phyloP scores from a whole-genome alignment of 495 filamentous ascomycete genomes.

The Bacidia gigantensis region DNA sequence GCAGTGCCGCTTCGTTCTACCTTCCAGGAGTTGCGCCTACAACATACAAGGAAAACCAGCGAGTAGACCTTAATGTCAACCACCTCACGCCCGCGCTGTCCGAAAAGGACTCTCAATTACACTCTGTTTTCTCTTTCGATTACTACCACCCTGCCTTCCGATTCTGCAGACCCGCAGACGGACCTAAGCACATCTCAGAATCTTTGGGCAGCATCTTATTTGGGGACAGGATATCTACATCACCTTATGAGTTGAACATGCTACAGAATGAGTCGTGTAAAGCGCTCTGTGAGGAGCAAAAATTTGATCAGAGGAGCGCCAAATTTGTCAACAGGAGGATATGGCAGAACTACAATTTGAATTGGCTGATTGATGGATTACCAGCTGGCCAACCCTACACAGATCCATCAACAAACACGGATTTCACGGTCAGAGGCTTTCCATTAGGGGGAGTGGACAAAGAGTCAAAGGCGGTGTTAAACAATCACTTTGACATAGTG shows the following conservation, averaged over 20 bases:
- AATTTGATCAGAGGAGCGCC: slow-evolving; percentile 53
- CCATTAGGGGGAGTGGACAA: slow-evolving; percentile 54
- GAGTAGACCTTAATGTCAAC: slow-evolving; percentile 86
- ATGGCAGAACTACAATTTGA: slow-evolving; percentile 68
- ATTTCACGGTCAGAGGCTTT: slow-evolving; percentile 83
- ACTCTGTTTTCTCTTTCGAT: slow-evolving; percentile 86
- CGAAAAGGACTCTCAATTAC: slow-evolving; percentile 57
- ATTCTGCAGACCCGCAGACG: slow-evolving; percentile 69
- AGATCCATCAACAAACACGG: slow-evolving; percentile 56
- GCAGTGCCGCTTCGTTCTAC: slow-evolving; percentile 69
- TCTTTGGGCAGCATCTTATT: slow-evolving; percentile 93
- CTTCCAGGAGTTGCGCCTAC: slow-evolving; percentile 93
- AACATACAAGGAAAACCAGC: slow-evolving; percentile 60
- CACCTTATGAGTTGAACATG: slow-evolving; percentile 83
- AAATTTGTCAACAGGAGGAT: slow-evolving; percentile 75
- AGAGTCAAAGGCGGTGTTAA: slow-evolving; percentile 43
- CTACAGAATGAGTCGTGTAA: slow-evolving; percentile 89
- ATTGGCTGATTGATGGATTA: slow-evolving; percentile 90
- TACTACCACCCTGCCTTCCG: slow-evolving; percentile 82
- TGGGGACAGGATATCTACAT: slow-evolving; percentile 87
- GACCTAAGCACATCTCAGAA: slow-evolving; percentile 62
- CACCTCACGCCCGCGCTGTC: slow-evolving; percentile 75
- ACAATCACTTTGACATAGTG: slow-evolving; percentile 92
- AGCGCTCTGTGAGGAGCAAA: slow-evolving; percentile 48
- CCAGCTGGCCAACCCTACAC: slow-evolving; percentile 68